Percentiles rank a stretch among this genome's conserved stretches.
These are phyloP conservation scores for Lolium perenne DNA, from an alignment of 176 grass and related monocot genomes.

Conservation along the genomic window DNA sequence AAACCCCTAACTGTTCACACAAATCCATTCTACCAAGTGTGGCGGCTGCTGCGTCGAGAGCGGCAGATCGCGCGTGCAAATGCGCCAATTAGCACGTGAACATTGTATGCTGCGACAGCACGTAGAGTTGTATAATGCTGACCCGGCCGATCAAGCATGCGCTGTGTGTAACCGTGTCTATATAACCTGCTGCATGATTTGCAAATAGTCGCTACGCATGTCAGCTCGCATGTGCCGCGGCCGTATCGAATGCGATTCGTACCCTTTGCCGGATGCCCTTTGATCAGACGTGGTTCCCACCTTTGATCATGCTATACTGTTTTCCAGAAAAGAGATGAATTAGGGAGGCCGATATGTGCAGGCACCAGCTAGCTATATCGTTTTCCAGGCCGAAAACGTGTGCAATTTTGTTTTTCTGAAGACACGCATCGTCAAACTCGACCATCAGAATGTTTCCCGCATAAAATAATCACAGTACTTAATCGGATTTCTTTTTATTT, in stretches of 20 bases:
- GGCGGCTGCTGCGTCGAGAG: conserved; percentile 21
- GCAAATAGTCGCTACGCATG: neutral
- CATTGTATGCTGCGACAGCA: neutral
- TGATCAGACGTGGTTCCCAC: neutral
- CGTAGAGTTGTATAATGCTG: conserved; percentile 27
- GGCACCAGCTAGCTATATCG: too few species aligned
- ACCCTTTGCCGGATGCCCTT: neutral
- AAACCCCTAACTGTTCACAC: conserved; percentile 19
- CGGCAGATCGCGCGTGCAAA: conserved; percentile 5
- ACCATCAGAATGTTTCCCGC: too few species aligned
- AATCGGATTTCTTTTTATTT: too few species aligned
- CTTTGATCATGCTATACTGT: neutral
- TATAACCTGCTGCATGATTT: conserved; percentile 8
- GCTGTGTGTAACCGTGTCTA: neutral
- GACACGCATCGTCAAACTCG: too few species aligned
- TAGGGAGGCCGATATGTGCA: too few species aligned
- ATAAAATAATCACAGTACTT: too few species aligned
- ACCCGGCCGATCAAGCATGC: neutral
- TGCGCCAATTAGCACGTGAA: neutral
- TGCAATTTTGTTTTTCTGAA: too few species aligned
- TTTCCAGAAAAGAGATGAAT: too few species aligned
- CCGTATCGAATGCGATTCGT: neutral
- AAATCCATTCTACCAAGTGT: too few species aligned
- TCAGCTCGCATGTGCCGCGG: conserved; percentile 24
- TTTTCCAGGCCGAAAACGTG: too few species aligned